Conservation (phyloP, 768 basidiomycete genomes). For the Megacollybia marginata region DNA sequence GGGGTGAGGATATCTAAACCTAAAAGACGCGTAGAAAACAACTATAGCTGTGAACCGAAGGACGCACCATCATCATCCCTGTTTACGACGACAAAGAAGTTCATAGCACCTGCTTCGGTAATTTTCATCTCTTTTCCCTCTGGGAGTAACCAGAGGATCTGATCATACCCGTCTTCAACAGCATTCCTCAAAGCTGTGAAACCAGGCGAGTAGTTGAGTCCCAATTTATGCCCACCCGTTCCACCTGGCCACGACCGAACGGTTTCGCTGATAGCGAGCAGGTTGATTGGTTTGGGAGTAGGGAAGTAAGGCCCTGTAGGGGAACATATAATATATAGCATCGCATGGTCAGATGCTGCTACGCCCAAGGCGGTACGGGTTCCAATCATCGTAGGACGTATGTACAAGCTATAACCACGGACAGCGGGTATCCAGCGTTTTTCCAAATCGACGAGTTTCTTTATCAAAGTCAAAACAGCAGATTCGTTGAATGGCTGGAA, state of each 20-base stretch:
- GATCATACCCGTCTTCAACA: no score
- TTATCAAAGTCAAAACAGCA: conserved; percentile 65
- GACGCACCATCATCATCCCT: conserved; percentile 49
- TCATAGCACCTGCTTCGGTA: conserved; percentile 72
- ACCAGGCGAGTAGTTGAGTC: conserved; percentile 33
- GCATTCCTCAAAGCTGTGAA: conserved; percentile 38
- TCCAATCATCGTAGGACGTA: conserved; percentile 73
- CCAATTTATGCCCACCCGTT: conserved; percentile 72
- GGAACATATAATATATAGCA: conserved; percentile 64
- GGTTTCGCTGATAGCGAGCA: conserved; percentile 29
- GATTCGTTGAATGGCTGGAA: conserved; percentile 65
- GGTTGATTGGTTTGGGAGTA: conserved; percentile 44
- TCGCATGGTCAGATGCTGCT: conserved; percentile 60
- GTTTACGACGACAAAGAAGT: conserved; percentile 63
- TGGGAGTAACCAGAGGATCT: conserved; percentile 54
- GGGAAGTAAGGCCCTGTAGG: conserved; percentile 76
- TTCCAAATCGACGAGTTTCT: conserved; percentile 64
- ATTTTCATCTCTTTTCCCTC: conserved; percentile 22
- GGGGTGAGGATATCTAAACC: conserved; percentile 77
- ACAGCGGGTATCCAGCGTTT: conserved; percentile 77
- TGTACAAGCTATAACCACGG: conserved; percentile 76
- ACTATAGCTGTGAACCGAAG: not conserved
- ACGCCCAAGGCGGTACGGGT: conserved; percentile 39
- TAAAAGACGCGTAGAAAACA: conserved; percentile 14
- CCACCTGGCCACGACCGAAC: conserved; percentile 49